Evolutionary conservation across 768 basidiomycete species (phyloP), one percentile per base, ranked within the genome.

Genomic region (Auriscalpium vulgare): DNA sequence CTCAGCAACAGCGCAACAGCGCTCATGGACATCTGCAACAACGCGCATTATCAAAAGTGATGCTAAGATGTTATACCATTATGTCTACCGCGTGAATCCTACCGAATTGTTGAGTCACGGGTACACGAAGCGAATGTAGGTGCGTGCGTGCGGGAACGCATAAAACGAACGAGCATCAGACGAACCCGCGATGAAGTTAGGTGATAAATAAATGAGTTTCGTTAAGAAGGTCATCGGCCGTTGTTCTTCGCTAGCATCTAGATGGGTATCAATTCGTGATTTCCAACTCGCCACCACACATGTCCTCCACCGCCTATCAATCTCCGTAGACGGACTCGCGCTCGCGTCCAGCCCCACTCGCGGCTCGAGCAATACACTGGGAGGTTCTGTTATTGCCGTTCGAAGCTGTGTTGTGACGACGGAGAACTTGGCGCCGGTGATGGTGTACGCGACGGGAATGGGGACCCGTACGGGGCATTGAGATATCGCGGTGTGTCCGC

Each of bases 391-490:
- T 29, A 48, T 46, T 44, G 59, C 34, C 59, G 56, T 35, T 61
- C 58, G 49, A 53, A 47, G n/a, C 37, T 13, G 37, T 44, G 57
- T 19, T 47, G 61, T 36, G 60, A 59, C 38, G 57, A 59, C 8
- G 67, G 60, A 51, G 45, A 38, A n/a, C 50, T 37, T 56, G 68
- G 63, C 66, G 62, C 13, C 46, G 78, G 77, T 1, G 78, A 78
- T 2, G 77, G 75, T 45, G 77, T 73, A 21, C 77, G 75, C 37
- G 77, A 78, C 10, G 76, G 77, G 59, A 71, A 74, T 5, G 78
- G 77, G 17, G 78, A 79, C 19, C 77, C 77, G 50, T 78, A 78
- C 23, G 78, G 77, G 44, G 78, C 78, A 46, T 67, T 71, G 58
- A 79, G 73, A 62, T 79, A 78, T 47, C 77, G 74, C 53, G 67